These are phyloP conservation scores for Fusarium albosuccineum DNA, from an alignment of 2,329 filamentous ascomycete species.

Conservation along the genomic window DNA sequence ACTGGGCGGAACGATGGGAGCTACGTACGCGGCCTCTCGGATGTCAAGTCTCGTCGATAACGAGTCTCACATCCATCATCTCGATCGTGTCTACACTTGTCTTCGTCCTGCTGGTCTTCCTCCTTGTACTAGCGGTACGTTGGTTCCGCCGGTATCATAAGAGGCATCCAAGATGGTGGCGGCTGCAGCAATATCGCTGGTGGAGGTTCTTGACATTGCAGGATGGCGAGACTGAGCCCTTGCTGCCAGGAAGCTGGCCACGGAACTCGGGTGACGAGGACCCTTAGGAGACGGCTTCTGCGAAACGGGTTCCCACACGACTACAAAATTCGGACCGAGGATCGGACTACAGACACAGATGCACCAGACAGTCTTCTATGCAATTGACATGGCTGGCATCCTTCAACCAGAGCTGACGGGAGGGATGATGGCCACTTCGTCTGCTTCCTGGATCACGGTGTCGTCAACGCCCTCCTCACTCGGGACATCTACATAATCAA, in stretches of 20 bases:
- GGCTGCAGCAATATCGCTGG: slow-evolving; percentile 28
- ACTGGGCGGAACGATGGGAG: slow-evolving; percentile 59
- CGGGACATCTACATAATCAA: slow-evolving; percentile 82
- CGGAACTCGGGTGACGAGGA: slow-evolving; percentile 3
- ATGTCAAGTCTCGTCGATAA: slow-evolving; percentile 53
- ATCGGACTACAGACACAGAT: slow-evolving; percentile 4
- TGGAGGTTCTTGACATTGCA: slow-evolving; percentile 10
- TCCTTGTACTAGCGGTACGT: slow-evolving; percentile 38
- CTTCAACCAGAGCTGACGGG: slow-evolving; percentile 85
- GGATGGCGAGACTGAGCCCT: slow-evolving; percentile 49
- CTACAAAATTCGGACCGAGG: slow-evolving; percentile 20
- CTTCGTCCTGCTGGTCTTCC: slow-evolving; percentile 41
- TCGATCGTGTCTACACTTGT: slow-evolving; percentile 48
- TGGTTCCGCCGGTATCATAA: slow-evolving; percentile 41
- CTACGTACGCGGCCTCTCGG: slow-evolving; percentile 53
- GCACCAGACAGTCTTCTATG: slow-evolving; percentile 21
- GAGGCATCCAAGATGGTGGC: slow-evolving; percentile 38
- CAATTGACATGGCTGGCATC: slow-evolving; percentile 25
- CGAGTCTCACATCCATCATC: slow-evolving; percentile 47
- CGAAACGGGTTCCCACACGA: not conserved
- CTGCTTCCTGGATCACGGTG: slow-evolving; percentile 74
- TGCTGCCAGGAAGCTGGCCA: slow-evolving; percentile 40
- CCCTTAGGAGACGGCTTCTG: slow-evolving; percentile 14
- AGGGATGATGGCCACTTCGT: slow-evolving; percentile 89
- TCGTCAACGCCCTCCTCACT: slow-evolving; percentile 56